Percentiles rank a stretch among this genome's conserved stretches.
These are phyloP conservation scores for Candida sp. DNA, from an alignment of 1,139 yeast species.

Conservation along the genomic window DNA sequence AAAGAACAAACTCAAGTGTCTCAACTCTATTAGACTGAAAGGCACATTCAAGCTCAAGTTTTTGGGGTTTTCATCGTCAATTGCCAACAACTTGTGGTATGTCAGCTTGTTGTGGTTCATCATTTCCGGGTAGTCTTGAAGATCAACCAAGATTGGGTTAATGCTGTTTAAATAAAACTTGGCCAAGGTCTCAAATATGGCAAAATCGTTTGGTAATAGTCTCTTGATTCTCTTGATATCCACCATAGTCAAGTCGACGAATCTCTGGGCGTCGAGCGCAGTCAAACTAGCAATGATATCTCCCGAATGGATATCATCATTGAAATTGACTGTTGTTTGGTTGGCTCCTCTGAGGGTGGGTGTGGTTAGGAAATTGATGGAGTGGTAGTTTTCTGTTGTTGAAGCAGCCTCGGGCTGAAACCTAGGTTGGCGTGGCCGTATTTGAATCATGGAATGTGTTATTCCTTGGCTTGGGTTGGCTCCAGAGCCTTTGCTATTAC, in stretches of 20 bases:
- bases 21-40: constrained; percentile 16
- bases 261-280: constrained; percentile 12
- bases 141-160: constrained; percentile 19
- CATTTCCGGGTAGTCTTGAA: constrained; percentile 19
- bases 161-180: constrained; percentile 19
- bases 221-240: constrained; percentile 21
- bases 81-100: constrained; percentile 12
- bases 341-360: neutral
- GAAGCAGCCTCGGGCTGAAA: constrained; percentile 5
- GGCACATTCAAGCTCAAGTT: constrained; percentile 12
- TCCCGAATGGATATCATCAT: neutral
- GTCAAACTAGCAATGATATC: constrained; percentile 15
- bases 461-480: neutral
- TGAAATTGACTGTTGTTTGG: constrained; percentile 1
- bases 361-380: constrained; percentile 7
- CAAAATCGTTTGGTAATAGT: constrained; percentile 18
- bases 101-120: constrained; percentile 10
- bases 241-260: constrained; percentile 16
- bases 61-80: constrained; percentile 16
- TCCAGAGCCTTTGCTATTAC: neutral
- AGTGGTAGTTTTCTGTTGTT: neutral
- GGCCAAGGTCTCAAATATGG: constrained; percentile 14
- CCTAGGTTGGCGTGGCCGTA: constrained; percentile 1
- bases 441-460: constrained; percentile 2
- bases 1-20: constrained; percentile 21